Conservation (phyloP, 352 stramenopile species). For the Phytophthora sansomeana region DNA sequence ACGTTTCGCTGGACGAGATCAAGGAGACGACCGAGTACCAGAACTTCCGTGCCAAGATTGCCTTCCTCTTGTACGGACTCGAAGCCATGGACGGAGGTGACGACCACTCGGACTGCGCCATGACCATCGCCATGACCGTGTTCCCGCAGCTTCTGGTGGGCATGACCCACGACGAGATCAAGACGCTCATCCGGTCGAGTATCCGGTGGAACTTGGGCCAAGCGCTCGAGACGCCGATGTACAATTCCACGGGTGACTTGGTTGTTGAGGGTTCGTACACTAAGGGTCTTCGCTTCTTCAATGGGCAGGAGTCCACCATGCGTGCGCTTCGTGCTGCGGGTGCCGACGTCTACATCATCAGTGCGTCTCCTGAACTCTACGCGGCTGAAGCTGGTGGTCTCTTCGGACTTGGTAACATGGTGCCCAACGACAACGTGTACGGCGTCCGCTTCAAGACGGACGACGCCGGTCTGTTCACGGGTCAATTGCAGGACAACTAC, state of each 20-base stretch:
- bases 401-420: slow-evolving; percentile 57
- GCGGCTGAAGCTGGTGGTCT: slow-evolving; percentile 55
- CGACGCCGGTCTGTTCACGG: slow-evolving; percentile 51
- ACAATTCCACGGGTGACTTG: slow-evolving; percentile 49
- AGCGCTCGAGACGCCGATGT: slow-evolving; percentile 46
- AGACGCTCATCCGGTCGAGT: slow-evolving; percentile 51
- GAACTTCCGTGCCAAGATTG: slow-evolving; percentile 71
- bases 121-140: slow-evolving; percentile 64
- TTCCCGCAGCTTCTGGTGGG: slow-evolving; percentile 62
- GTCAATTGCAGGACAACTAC: slow-evolving; percentile 50
- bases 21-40: slow-evolving; percentile 53
- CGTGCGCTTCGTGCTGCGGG: slow-evolving; percentile 49
- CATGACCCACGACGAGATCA: slow-evolving; percentile 65
- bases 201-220: slow-evolving; percentile 59
- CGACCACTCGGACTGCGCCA: slow-evolving; percentile 43
- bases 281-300: slow-evolving; percentile 66
- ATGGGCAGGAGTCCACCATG: slow-evolving; percentile 69
- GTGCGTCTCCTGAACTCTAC: slow-evolving; percentile 63
- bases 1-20: slow-evolving; percentile 39
- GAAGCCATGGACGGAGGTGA: slow-evolving; percentile 59
- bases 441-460: slow-evolving; percentile 63
- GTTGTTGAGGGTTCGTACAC: slow-evolving; percentile 52
- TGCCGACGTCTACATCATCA: slow-evolving; percentile 70
- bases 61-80: slow-evolving; percentile 53
- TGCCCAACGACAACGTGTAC: slow-evolving; percentile 62